Percentiles rank a stretch among this genome's conserved stretches.
Conservation (phyloP, 805 yeast genomes). For the Saturnispora saitoi region DNA sequence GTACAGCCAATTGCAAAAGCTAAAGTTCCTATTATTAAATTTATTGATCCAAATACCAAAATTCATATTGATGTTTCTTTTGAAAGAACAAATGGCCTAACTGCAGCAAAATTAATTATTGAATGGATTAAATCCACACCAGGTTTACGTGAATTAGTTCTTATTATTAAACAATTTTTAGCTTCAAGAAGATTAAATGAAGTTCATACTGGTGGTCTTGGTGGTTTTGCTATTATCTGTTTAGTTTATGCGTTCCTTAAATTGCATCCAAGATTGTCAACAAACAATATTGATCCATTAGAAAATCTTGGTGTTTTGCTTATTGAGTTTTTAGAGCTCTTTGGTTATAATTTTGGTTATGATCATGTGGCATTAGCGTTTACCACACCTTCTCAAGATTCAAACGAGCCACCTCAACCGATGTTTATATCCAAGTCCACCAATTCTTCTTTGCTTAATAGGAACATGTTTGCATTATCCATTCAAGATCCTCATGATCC, state of each 20-base stretch:
- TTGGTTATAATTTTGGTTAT: slow-evolving; percentile 84
- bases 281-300: slow-evolving; percentile 55
- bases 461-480: slow-evolving; percentile 54
- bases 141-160: slow-evolving; percentile 72
- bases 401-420: slow-evolving; percentile 31
- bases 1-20: slow-evolving; percentile 86
- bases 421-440: slow-evolving; percentile 50
- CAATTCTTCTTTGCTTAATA: slow-evolving; percentile 31
- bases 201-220: slow-evolving; percentile 89
- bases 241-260: slow-evolving; percentile 68
- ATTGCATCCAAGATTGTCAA: slow-evolving; percentile 68
- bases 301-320: slow-evolving; percentile 79
- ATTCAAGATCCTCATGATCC: slow-evolving; percentile 87
- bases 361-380: slow-evolving; percentile 68
- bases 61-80: slow-evolving; percentile 86
- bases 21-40: slow-evolving; percentile 89
- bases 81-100: slow-evolving; percentile 74
- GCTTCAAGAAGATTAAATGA: slow-evolving; percentile 70
- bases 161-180: slow-evolving; percentile 78
- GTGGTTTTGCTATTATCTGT: slow-evolving; percentile 91
- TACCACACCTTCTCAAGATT: slow-evolving; percentile 31
- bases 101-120: slow-evolving; percentile 70
- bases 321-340: slow-evolving; percentile 86
- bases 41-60: slow-evolving; percentile 60
- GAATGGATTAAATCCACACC: slow-evolving; percentile 68